A percentile compares a stretch with the other conserved stretches of the same genome.
phyloP scores from a whole-genome alignment of 768 basidiomycete genomes.

The Pulveroboletus sp. region DNA sequence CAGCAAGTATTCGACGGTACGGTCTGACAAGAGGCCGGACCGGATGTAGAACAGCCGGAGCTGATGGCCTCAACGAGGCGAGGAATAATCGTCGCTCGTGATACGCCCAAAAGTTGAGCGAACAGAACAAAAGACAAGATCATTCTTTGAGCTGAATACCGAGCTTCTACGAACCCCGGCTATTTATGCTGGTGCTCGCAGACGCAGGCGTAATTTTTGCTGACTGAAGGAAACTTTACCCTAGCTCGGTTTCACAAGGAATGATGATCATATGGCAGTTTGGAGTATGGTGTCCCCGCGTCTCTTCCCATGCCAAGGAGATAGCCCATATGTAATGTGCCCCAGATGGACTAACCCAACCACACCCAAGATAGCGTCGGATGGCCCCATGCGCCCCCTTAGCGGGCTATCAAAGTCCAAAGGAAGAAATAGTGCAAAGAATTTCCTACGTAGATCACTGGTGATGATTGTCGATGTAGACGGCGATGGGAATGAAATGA shows the following conservation, averaged over 20 bases:
- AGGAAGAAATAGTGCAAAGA: background rate
- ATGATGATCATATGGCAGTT: background rate
- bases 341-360: background rate
- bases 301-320: background rate
- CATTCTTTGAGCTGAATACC: background rate
- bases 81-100: slow-evolving; percentile 8
- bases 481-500: background rate
- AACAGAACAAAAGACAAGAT: slow-evolving; percentile 18
- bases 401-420: background rate
- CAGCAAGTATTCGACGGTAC: slow-evolving; percentile 49
- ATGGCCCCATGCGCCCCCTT: background rate
- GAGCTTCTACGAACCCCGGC: background rate
- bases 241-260: background rate
- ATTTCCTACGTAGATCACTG: background rate
- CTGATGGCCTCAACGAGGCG: slow-evolving; percentile 34
- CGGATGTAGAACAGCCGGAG: slow-evolving; percentile 52
- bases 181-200: slow-evolving; percentile 14
- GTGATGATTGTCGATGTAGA: background rate
- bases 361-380: background rate
- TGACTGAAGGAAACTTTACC: background rate
- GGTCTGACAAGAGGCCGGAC: slow-evolving; percentile 51
- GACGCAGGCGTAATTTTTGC: background rate
- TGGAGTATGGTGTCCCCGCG: background rate
- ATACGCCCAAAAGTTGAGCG: slow-evolving; percentile 17
- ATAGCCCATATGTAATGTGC: background rate